Conservation (phyloP, 2,329 filamentous ascomycete species). For the Paraphoma sp. region DNA sequence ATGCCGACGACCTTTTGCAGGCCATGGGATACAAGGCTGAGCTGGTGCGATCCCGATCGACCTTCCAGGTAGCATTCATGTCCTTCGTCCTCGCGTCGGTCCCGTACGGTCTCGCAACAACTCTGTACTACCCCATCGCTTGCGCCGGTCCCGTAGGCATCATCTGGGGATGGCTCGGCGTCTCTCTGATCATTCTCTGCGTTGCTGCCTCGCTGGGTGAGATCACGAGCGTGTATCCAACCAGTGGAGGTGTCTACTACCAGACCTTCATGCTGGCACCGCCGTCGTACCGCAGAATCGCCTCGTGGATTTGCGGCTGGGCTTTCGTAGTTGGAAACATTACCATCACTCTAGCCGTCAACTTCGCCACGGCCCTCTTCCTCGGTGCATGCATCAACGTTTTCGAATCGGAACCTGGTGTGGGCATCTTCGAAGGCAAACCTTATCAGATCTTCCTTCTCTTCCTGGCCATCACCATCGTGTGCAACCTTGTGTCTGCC, state of each 20-base stretch:
- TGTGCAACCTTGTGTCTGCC: conserved; percentile 59
- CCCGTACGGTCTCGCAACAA: conserved; percentile 75
- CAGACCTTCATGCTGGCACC: conserved; percentile 78
- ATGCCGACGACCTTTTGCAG: conserved; percentile 68
- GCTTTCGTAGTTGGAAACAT: conserved; percentile 80
- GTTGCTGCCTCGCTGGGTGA: conserved; percentile 75
- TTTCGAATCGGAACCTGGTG: conserved; percentile 56
- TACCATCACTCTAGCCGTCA: conserved; percentile 82
- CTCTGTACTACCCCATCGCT: conserved; percentile 70
- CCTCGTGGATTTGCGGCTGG: conserved; percentile 78
- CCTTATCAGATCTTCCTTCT: conserved; percentile 57
- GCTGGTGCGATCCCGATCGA: conserved; percentile 69
- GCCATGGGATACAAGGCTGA: conserved; percentile 72
- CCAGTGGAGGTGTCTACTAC: conserved; percentile 80
- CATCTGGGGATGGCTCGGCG: conserved; percentile 75
- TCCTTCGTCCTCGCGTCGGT: conserved; percentile 78
- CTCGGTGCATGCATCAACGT: conserved; percentile 63
- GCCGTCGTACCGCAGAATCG: conserved; percentile 64
- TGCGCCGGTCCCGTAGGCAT: conserved; percentile 72
- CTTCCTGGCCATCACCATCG: conserved; percentile 57
- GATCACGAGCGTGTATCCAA: conserved; percentile 78
- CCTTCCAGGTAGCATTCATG: conserved; percentile 75
- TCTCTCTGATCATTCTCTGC: conserved; percentile 72
- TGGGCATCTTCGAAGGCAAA: conserved; percentile 53
- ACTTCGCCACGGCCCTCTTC: conserved; percentile 71